phyloP scores from a whole-genome alignment of 2,329 filamentous ascomycete genomes.

The Pyrenophora tritici-repentis region DNA sequence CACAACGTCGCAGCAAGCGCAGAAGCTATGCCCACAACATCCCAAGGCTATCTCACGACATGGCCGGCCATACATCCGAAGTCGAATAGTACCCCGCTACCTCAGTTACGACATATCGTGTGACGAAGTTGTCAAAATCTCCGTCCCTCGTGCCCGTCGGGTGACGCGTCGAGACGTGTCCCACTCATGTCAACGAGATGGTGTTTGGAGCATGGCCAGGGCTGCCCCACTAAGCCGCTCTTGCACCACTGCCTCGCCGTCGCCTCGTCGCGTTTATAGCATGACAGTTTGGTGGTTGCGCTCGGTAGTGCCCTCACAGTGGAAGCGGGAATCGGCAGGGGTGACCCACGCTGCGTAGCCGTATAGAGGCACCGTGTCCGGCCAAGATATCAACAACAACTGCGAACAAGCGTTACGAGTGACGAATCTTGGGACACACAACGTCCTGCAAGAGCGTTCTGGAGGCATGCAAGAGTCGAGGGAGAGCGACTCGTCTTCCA shows the following conservation, averaged over 20 bases:
- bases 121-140: slow-evolving; percentile 36
- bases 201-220: slow-evolving; percentile 3
- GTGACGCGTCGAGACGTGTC: slow-evolving; percentile 8
- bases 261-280: not conserved
- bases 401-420: slow-evolving; percentile 15
- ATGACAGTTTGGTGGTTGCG: not conserved
- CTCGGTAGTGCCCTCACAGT: not conserved
- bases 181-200: slow-evolving; percentile 3
- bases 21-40: slow-evolving; percentile 1
- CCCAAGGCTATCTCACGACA: slow-evolving; percentile 3
- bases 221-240: not conserved
- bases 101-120: slow-evolving; percentile 16
- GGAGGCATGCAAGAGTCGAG: not conserved
- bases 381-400: slow-evolving; percentile 12
- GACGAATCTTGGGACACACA: slow-evolving; percentile 12
- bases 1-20: slow-evolving; percentile 6
- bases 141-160: slow-evolving; percentile 12
- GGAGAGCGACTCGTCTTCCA: not conserved
- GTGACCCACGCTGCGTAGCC: slow-evolving; percentile 3
- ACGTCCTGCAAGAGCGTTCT: not conserved
- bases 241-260: slow-evolving; percentile 8
- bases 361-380: slow-evolving; percentile 9
- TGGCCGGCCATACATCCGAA: slow-evolving; percentile 6
- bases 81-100: not conserved
- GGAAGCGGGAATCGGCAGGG: slow-evolving; percentile 7